phyloP scores from a whole-genome alignment of 768 basidiomycete species.

The Russula olivacea region DNA sequence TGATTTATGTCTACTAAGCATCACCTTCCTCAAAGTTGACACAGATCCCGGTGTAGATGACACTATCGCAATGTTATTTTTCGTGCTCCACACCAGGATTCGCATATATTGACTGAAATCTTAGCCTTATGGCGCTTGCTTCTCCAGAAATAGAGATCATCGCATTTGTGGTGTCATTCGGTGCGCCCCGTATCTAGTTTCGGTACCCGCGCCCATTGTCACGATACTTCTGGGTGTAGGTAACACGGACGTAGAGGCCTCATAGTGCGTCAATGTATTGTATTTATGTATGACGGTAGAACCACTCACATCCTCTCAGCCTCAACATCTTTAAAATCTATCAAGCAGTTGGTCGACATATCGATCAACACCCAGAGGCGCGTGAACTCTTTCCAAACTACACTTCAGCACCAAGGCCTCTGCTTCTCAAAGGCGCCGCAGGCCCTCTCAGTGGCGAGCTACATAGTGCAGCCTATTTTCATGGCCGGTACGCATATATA shows the following conservation, averaged over 20 bases:
- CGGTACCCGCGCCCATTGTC: not conserved
- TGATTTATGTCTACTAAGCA: not conserved
- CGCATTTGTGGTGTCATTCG: slow-evolving; percentile 71
- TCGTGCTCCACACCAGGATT: not conserved
- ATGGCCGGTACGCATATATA: slow-evolving; percentile 51
- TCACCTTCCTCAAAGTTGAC: slow-evolving; percentile 49
- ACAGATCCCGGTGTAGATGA: slow-evolving; percentile 89
- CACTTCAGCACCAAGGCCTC: slow-evolving; percentile 43
- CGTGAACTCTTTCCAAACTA: slow-evolving; percentile 58
- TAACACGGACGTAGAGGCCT: slow-evolving; percentile 60
- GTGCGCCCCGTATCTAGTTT: slow-evolving; percentile 36
- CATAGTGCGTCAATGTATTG: slow-evolving; percentile 43
- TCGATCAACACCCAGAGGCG: slow-evolving; percentile 50
- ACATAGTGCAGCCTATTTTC: slow-evolving; percentile 80
- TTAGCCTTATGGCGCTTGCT: slow-evolving; percentile 67
- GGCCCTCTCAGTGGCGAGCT: slow-evolving; percentile 65
- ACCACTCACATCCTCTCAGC: slow-evolving; percentile 34
- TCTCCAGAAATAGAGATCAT: slow-evolving; percentile 81
- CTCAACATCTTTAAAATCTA: slow-evolving; percentile 73
- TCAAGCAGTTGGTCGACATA: slow-evolving; percentile 54
- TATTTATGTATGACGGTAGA: not conserved
- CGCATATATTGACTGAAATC: not conserved
- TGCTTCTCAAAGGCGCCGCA: slow-evolving; percentile 57
- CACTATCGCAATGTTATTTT: slow-evolving; percentile 61
- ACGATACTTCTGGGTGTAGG: slow-evolving; percentile 37